These are phyloP conservation scores for Trichoderma sp. DNA, from an alignment of 2,329 filamentous ascomycete genomes.

Conservation along the genomic window DNA sequence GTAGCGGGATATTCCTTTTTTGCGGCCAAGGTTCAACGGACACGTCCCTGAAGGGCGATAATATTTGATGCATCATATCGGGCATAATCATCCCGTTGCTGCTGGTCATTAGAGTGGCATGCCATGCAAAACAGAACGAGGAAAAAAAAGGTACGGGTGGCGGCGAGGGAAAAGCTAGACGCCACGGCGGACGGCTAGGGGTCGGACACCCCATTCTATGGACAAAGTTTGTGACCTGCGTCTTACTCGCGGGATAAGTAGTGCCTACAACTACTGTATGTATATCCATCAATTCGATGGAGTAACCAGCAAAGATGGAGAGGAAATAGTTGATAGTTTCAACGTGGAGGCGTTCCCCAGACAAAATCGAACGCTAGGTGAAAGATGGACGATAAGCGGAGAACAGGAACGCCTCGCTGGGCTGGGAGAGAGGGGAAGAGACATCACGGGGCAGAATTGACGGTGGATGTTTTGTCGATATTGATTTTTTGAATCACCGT, in stretches of 20 bases:
- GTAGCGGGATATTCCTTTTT: not conserved
- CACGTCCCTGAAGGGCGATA: not conserved
- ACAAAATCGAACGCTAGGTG: not conserved
- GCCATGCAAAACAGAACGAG: not conserved
- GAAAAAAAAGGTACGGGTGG: slow-evolving; percentile 12
- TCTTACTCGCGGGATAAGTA: not conserved
- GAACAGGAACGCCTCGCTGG: not conserved
- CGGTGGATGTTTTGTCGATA: not conserved
- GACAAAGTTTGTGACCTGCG: not conserved
- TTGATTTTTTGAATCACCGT: not conserved
- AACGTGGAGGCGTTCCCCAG: not conserved
- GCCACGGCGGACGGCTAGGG: not conserved
- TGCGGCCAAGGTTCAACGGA: not conserved
- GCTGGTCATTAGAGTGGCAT: not conserved
- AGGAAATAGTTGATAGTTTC: not conserved
- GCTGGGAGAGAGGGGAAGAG: not conserved
- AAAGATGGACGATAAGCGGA: not conserved
- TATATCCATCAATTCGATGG: not conserved
- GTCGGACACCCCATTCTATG: not conserved
- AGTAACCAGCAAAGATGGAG: not conserved
- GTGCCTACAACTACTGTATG: not conserved
- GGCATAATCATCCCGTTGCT: not conserved
- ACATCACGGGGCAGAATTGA: not conserved
- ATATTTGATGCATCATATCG: not conserved
- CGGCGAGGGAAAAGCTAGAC: slow-evolving; percentile 4